Evolutionary conservation across 2,329 filamentous ascomycete genomes (phyloP), one percentile per base, ranked within the genome.

Genomic region (Aureobasidium pullulans): DNA sequence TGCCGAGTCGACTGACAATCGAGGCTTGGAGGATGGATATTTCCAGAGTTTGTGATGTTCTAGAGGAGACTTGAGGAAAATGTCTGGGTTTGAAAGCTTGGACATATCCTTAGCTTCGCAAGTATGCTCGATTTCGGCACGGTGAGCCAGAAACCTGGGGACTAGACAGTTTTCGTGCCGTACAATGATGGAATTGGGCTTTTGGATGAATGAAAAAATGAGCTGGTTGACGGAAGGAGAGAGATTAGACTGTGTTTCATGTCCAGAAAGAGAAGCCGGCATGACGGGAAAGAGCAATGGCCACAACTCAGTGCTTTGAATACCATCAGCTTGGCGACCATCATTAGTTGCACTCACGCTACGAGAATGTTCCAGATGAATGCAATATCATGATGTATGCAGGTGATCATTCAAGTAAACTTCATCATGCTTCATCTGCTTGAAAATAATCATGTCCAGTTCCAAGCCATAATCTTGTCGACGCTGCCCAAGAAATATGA

Each of bases 191-290:
- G 13, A 56, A n/a, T n/a, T 43, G 52, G n/a, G 1, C 16, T 46
- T 29, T 37, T 56, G 52, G 31, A 42, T 9, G 28, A 19, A 16
- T 8, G 23, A 6, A 54, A 42, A 34, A 43, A 42, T 42, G 50
- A 42, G 50, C 37, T 54, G 50, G 37, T 43, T n/a, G 50, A 54
- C 28, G 40, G 52, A 37, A 56, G 52, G 31, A 23, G 31, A 36
- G 40, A 56, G 28, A 56, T 46, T 44, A 19, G 49, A 46, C 42
- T 28, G 52, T 56, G 52, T 56, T 56, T 56, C 52, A 56, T 11
- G 52, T 44, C 40, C 52, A 46, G n/a, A 56, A 56, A 56, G 52
- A 36, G 52, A 16, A 56, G 29, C 28, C 34, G 48, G 8, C 48
- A 40, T 10, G 34, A 16, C 48, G 48, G 40, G 31, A 37, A 40